phyloP scores from a whole-genome alignment of 2,329 filamentous ascomycete genomes.

The Aspergillus sp. region DNA sequence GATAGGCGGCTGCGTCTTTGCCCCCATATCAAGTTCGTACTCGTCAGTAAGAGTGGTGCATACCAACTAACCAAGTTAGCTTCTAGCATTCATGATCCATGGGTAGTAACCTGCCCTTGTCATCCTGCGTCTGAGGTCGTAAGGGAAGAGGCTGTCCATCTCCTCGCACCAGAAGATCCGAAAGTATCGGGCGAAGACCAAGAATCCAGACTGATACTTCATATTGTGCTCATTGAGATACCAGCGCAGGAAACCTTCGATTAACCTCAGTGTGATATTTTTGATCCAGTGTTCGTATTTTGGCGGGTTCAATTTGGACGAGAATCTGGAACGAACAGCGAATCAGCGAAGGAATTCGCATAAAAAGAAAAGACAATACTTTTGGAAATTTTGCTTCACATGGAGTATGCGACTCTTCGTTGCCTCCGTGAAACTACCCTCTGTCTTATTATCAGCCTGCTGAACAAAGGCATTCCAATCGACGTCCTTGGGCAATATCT shows the following conservation, averaged over 20 bases:
- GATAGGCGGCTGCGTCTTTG: conserved; percentile 12
- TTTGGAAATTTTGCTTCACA: conserved; percentile 6
- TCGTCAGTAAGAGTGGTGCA: conserved; percentile 13
- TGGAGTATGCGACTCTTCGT: neutral
- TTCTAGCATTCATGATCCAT: neutral
- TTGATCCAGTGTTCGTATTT: conserved; percentile 9
- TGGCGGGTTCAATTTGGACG: conserved; percentile 2
- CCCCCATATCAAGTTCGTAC: conserved; percentile 13
- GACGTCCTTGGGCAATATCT: conserved; percentile 3
- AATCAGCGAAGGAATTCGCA: neutral
- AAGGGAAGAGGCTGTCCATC: conserved; percentile 11
- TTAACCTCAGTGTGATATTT: conserved; percentile 9
- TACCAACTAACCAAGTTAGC: conserved; percentile 13
- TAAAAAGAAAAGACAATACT: neutral
- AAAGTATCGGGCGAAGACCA: conserved; percentile 13
- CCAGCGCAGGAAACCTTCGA: conserved; percentile 13
- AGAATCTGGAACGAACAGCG: conserved; percentile 5
- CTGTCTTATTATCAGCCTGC: conserved; percentile 5
- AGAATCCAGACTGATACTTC: conserved; percentile 10
- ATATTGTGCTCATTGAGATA: conserved; percentile 13
- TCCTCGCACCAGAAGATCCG: conserved; percentile 15
- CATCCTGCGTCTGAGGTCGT: conserved; percentile 11
- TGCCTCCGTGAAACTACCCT: conserved; percentile 2
- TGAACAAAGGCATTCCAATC: conserved; percentile 11
- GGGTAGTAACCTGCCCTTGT: conserved; percentile 6